A percentile compares a stretch with the other conserved stretches of the same genome.
Conservation (phyloP, 176 grass and related monocot genomes). For the Zoysia japonica region DNA sequence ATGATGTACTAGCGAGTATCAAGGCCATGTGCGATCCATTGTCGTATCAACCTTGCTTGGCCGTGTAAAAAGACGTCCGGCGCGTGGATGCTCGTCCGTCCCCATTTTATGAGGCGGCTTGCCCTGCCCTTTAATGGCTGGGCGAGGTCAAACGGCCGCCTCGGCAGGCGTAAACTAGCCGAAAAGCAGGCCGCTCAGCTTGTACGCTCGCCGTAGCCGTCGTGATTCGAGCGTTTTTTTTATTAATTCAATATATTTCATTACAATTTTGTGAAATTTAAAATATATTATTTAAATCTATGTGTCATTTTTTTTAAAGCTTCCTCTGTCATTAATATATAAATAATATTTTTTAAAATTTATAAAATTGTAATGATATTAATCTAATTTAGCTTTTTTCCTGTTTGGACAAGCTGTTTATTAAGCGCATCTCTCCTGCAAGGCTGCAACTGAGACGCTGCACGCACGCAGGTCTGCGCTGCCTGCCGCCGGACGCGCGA, state of each 20-base stretch:
- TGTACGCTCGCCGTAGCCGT: conserved; percentile 32
- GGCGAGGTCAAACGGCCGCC: conserved; percentile 52
- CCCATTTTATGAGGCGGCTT: conserved; percentile 56
- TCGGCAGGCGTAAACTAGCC: conserved; percentile 54
- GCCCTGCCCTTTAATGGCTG: neutral
- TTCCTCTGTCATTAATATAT: too few relatives aligned
- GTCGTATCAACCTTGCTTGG: conserved; percentile 24
- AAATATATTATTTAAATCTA: too few relatives aligned
- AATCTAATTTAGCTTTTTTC: too few relatives aligned
- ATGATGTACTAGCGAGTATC: neutral
- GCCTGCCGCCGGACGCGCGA: too few relatives aligned
- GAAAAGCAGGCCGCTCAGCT: conserved; percentile 43
- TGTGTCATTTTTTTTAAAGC: too few relatives aligned
- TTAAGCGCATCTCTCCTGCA: too few relatives aligned
- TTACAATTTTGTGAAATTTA: too few relatives aligned
- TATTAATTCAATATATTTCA: neutral
- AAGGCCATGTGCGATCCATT: conserved; percentile 38
- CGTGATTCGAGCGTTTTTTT: conserved; percentile 30
- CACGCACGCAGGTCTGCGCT: too few relatives aligned
- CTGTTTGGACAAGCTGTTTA: too few relatives aligned
- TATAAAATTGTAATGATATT: too few relatives aligned
- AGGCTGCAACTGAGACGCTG: too few relatives aligned
- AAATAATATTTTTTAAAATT: too few relatives aligned
- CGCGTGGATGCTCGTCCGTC: conserved; percentile 13
- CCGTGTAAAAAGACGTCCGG: conserved; percentile 30